Conservation (phyloP, 1,139 yeast species). For the Suhomyces atakaporum region DNA sequence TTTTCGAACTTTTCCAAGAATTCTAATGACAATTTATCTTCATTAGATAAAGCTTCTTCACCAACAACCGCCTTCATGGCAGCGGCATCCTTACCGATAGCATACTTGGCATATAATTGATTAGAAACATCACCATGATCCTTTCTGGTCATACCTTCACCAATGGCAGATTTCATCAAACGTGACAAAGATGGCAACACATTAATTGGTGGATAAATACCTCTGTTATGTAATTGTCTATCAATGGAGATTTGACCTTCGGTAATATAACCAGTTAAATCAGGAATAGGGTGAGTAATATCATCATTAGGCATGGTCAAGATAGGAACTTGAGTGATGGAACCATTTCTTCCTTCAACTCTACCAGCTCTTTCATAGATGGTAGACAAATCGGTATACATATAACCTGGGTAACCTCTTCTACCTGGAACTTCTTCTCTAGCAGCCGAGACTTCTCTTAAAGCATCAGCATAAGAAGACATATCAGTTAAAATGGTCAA, state of each 20-base stretch:
- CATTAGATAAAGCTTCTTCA: constrained; percentile 97
- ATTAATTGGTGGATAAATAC: constrained; percentile 97
- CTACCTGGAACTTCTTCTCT: constrained; percentile 99
- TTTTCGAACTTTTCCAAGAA: constrained; percentile 97
- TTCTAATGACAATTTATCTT: constrained; percentile 95
- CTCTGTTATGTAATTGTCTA: constrained; percentile 94
- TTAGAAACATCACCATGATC: constrained; percentile 99
- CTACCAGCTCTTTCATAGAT: constrained; percentile 99
- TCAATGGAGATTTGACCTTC: constrained; percentile 98
- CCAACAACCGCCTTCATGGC: constrained; percentile 99
- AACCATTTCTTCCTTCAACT: constrained; percentile 99
- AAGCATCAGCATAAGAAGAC: constrained; percentile 99
- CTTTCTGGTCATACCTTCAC: constrained; percentile 99
- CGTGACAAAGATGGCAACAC: constrained; percentile 96
- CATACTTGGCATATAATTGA: constrained; percentile 97
- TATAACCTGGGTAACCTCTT: constrained; percentile 99
- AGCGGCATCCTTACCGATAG: constrained; percentile 99
- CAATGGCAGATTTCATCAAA: constrained; percentile 98
- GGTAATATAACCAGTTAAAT: constrained; percentile 98
- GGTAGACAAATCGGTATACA: constrained; percentile 99
- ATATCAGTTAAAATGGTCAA: constrained; percentile 96
- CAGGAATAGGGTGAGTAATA: constrained; percentile 99
- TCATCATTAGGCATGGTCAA: constrained; percentile 99
- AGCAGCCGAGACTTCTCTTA: constrained; percentile 99
- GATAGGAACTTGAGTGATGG: constrained; percentile 97